Base-by-base conservation (phyloP, 352 stramenopile species). In the Globisporangium iwayamae region DNA sequence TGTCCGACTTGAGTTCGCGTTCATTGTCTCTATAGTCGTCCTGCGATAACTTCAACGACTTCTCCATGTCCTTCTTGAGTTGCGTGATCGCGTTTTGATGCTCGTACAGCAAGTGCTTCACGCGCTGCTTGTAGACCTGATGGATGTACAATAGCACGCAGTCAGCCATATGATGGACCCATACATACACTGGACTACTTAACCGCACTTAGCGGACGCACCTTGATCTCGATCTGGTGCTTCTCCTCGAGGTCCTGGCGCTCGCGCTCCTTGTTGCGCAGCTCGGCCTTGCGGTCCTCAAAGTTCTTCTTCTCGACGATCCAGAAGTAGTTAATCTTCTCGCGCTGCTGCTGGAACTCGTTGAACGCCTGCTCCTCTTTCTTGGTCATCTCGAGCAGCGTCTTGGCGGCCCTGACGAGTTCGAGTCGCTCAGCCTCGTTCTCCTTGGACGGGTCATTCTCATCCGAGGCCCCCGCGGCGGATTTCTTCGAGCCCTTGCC, bases 301-400 rank as follows among this genome's bases (percentile, higher is more conserved):
- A 98, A 78, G 61, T 98, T 96, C 67, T 98, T 98, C 76, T 98
- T 98, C 70, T 98, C 94, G 32, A 98, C 91, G 70, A 98, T 98
- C 94, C 94, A 98, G 70, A 98, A 98, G 81, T 98, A 98, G 67
- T 98, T 98, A 65, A 98, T 89, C 70, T 98, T 97, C 68, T 98
- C 94, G 58, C 93, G 75, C 77, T 98, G 92, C 74, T 98, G 93
- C 75, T 98, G 93, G 64, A 98, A 98, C 70, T 98, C 91, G 68
- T 98, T 98, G 75, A 98, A 98, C 60, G 91, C 70, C 57, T 92
- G 83, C 68, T 98, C 90, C 64, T 98, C 94, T 47, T 92, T 90
- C 58, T 93, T 86, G 13, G 81, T 90, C 71, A 92, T 85, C 28
- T 93, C 81, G 14, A 87, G 69, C 48, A 93, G 72, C 56, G 73